Evolutionary conservation across 1,284 basidiomycete genomes (phyloP).

Genomic region (Ustilago cynodontis): DNA sequence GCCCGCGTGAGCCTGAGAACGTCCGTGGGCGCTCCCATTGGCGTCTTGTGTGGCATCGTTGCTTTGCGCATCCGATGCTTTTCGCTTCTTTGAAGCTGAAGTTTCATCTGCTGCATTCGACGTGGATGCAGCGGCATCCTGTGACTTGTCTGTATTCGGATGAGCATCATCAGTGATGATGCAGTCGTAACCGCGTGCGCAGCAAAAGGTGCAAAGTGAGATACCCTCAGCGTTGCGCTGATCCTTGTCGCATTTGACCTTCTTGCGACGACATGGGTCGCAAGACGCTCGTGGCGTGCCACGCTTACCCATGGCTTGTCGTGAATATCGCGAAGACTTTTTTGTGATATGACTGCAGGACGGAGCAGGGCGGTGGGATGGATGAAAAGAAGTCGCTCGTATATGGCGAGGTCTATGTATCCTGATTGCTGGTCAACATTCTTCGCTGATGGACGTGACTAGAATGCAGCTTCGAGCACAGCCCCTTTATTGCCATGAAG

Average conservation of each 20-base stretch:
- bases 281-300: conserved; percentile 52
- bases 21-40: neutral
- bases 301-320: conserved; percentile 39
- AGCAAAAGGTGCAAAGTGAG: conserved; percentile 44
- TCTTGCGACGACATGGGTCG: conserved; percentile 53
- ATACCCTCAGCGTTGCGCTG: conserved; percentile 46
- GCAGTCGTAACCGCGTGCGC: conserved; percentile 37
- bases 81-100: conserved; percentile 28
- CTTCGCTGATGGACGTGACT: neutral
- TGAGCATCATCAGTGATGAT: conserved; percentile 43
- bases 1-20: neutral
- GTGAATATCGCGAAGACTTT: neutral
- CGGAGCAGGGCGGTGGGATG: neutral
- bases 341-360: neutral
- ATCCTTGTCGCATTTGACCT: conserved; percentile 53
- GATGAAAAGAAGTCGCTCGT: neutral
- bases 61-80: conserved; percentile 16
- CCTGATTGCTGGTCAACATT: neutral
- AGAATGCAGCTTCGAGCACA: neutral
- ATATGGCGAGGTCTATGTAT: neutral
- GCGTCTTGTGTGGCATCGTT: neutral
- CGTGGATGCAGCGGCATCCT: conserved; percentile 7
- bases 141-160: conserved; percentile 18
- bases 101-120: conserved; percentile 1
- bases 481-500: neutral